Evolutionary conservation across 352 stramenopile species (phyloP).

Genomic region (Globisporangium camurandrum): DNA sequence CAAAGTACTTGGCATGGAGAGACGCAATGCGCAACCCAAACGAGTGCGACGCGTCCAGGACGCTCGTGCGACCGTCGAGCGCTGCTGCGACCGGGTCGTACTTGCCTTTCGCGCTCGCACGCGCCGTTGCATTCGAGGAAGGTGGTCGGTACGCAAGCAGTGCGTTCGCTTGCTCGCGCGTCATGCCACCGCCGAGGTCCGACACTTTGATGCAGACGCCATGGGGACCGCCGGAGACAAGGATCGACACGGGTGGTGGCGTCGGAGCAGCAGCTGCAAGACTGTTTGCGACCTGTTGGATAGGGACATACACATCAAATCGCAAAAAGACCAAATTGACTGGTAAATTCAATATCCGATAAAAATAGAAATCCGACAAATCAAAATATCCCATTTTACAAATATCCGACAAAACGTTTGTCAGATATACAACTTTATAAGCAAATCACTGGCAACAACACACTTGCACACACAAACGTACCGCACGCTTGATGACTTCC

Average conservation of each 20-base stretch:
- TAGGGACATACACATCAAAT: too few species aligned
- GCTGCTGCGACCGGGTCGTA: conserved; percentile 71
- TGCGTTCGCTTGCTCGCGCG: conserved; percentile 58
- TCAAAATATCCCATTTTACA: too few species aligned
- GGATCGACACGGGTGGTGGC: conserved; percentile 47
- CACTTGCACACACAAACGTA: conserved; percentile 18
- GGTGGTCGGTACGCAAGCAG: conserved; percentile 58
- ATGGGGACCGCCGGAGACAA: conserved; percentile 56
- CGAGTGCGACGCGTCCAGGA: conserved; percentile 63
- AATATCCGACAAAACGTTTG: background rate
- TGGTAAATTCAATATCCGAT: too few species aligned
- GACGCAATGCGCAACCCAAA: conserved; percentile 88
- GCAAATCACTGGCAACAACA: too few species aligned
- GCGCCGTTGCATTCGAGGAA: conserved; percentile 5
- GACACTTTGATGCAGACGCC: conserved; percentile 81
- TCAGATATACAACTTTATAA: too few species aligned
- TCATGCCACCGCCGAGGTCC: conserved; percentile 68
- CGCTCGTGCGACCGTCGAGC: conserved; percentile 56
- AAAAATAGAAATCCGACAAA: too few species aligned
- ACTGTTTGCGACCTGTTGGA: conserved; percentile 47
- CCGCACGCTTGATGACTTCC: conserved; percentile 76
- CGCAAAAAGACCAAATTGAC: too few species aligned
- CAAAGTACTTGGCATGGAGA: conserved; percentile 98
- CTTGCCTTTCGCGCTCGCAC: conserved; percentile 10
- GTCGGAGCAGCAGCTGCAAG: conserved; percentile 15